Conservation (phyloP, 164 flowering plant species). For the Chimonanthus salicifolius region DNA sequence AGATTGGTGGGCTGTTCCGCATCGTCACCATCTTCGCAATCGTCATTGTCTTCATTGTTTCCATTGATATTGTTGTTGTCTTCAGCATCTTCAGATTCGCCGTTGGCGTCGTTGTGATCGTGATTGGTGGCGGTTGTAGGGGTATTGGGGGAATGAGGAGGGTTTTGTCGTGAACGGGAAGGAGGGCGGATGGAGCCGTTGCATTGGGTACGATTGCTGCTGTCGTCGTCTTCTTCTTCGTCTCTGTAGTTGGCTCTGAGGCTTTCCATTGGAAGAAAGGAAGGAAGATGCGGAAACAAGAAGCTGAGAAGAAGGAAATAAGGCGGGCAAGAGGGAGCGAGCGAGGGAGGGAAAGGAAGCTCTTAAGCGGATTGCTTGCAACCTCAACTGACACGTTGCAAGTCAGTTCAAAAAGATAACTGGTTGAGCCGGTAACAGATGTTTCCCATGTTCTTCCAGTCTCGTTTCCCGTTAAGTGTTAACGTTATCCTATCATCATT, state of each 20-base stretch:
- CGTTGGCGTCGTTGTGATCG: slow-evolving; percentile 9
- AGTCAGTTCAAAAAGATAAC: too few relatives aligned
- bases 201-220: background rate
- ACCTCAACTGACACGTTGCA: too few relatives aligned
- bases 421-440: too few relatives aligned
- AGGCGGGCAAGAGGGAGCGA: background rate
- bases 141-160: slow-evolving; percentile 1
- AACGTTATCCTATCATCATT: too few relatives aligned
- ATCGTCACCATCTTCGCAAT: slow-evolving; percentile 10
- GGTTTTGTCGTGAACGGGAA: slow-evolving; percentile 4
- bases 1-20: background rate
- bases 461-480: too few relatives aligned
- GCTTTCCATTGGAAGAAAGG: slow-evolving; percentile 35
- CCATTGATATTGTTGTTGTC: slow-evolving; percentile 15
- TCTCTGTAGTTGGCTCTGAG: slow-evolving; percentile 37
- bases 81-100: slow-evolving; percentile 36
- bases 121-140: background rate
- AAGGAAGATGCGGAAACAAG: background rate
- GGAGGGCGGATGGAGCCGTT: background rate
- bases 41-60: slow-evolving; percentile 17
- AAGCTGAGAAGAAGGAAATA: too few relatives aligned
- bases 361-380: too few relatives aligned
- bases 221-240: slow-evolving; percentile 38
- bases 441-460: too few relatives aligned
- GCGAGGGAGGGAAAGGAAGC: background rate